Evolutionary conservation across 176 grass and related monocot species (phyloP).

Genomic region (Rhipidocladum racemiflorum): DNA sequence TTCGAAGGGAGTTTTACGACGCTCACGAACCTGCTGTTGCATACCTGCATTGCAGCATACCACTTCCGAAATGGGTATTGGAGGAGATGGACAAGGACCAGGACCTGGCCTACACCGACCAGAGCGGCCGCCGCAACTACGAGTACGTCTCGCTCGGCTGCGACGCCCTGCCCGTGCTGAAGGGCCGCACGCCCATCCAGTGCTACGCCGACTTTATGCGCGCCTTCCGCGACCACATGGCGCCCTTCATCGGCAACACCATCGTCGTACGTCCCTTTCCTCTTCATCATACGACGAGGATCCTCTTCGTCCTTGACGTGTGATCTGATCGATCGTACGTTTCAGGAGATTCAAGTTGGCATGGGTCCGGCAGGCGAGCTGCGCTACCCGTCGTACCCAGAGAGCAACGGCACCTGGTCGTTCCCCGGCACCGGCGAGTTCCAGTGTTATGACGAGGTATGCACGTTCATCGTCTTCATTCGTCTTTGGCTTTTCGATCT

Average conservation of each 20-base stretch:
- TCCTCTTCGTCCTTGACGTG: not conserved
- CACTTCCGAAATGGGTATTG: constrained; percentile 53
- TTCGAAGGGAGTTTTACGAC: too few relatives aligned
- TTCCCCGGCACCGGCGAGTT: constrained; percentile 72
- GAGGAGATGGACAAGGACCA: constrained; percentile 71
- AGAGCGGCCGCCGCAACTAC: constrained; percentile 57
- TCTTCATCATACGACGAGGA: not conserved
- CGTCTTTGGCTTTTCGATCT: not conserved
- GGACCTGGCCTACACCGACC: constrained; percentile 66
- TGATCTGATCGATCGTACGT: not conserved
- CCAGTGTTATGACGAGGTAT: constrained; percentile 63
- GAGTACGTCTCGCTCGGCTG: constrained; percentile 67
- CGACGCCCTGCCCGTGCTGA: constrained; percentile 56
- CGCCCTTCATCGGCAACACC: constrained; percentile 54
- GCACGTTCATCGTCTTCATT: not conserved
- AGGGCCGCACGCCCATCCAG: constrained; percentile 56
- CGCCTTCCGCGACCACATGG: constrained; percentile 56
- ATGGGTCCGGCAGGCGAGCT: constrained; percentile 72
- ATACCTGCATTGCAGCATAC: constrained; percentile 63
- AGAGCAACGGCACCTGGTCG: constrained; percentile 55
- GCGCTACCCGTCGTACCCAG: constrained; percentile 73
- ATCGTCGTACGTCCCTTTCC: constrained; percentile 32
- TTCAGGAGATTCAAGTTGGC: constrained; percentile 73
- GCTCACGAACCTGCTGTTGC: not conserved
- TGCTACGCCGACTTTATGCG: constrained; percentile 81